Evolutionary conservation across 2,329 filamentous ascomycete species (phyloP).

Genomic region (Talaromyces sp.): DNA sequence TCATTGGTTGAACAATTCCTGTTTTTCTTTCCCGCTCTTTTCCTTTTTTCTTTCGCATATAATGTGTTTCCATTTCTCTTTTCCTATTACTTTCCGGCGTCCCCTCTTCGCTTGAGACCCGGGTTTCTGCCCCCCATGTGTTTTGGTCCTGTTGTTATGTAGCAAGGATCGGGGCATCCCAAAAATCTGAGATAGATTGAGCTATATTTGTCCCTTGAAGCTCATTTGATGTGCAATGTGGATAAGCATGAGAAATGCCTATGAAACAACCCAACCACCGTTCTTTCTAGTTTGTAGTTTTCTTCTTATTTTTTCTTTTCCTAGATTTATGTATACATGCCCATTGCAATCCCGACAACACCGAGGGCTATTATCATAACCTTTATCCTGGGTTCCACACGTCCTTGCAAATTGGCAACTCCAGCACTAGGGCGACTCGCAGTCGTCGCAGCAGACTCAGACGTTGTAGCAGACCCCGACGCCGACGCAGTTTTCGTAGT

Average conservation of each 20-base stretch:
- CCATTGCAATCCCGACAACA: conserved; percentile 16
- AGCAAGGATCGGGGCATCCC: conserved; percentile 28
- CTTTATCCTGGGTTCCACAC: conserved; percentile 6
- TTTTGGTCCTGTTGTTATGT: conserved; percentile 26
- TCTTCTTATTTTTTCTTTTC: not conserved
- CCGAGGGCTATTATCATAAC: conserved; percentile 14
- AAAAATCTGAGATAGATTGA: conserved; percentile 30
- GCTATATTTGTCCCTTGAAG: conserved; percentile 22
- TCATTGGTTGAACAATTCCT: conserved; percentile 49
- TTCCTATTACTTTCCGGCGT: conserved; percentile 28
- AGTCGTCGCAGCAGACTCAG: not conserved
- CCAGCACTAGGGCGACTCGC: conserved; percentile 9
- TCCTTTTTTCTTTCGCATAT: conserved; percentile 27
- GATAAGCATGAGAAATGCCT: conserved; percentile 35
- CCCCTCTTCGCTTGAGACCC: conserved; percentile 23
- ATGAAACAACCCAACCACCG: conserved; percentile 22
- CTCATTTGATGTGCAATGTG: conserved; percentile 31
- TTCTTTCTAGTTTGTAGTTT: conserved; percentile 3
- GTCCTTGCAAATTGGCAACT: conserved; percentile 2
- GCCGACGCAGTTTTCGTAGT: not conserved
- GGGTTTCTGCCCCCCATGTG: conserved; percentile 32
- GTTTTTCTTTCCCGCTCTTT: conserved; percentile 23
- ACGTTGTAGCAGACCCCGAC: not conserved
- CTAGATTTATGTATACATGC: conserved; percentile 16
- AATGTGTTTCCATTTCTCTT: conserved; percentile 33